A percentile compares a stretch with the other conserved stretches of the same genome.
phyloP scores from a whole-genome alignment of 371 early-diverging fungal species.

The Funneliformis caledonium region DNA sequence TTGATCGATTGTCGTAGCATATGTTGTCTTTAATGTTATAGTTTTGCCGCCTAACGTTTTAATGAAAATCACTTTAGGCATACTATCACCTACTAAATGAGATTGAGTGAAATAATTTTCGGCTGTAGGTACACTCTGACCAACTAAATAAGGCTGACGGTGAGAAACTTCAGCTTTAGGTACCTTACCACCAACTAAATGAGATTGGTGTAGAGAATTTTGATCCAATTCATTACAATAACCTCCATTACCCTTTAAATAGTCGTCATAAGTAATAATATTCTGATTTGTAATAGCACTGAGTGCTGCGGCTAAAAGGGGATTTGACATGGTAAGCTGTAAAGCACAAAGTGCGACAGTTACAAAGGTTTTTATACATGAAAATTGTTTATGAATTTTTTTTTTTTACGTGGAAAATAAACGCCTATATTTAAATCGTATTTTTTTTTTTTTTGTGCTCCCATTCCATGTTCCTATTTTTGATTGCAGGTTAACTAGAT shows the following conservation, averaged over 20 bases:
- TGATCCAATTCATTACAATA: not conserved
- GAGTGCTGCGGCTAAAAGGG: too few relatives aligned
- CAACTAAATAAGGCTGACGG: not conserved
- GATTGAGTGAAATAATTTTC: not conserved
- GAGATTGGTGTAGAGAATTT: constrained; percentile 23
- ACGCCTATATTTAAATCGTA: too few relatives aligned
- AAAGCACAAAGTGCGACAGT: too few relatives aligned
- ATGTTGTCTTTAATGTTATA: not conserved
- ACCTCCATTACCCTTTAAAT: constrained; percentile 1
- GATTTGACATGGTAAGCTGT: too few relatives aligned
- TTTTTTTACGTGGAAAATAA: too few relatives aligned
- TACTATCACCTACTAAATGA: not conserved
- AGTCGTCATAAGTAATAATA: constrained; percentile 24
- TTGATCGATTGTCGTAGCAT: not conserved
- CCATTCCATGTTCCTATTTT: too few relatives aligned
- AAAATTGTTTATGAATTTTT: too few relatives aligned
- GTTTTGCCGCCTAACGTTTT: constrained; percentile 5
- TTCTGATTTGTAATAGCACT: not conserved
- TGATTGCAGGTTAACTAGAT: too few relatives aligned
- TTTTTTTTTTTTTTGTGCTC: too few relatives aligned
- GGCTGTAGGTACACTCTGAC: not conserved
- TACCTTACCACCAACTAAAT: constrained; percentile 21
- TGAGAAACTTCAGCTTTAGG: not conserved
- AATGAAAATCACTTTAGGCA: not conserved
- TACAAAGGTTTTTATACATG: too few relatives aligned